Evolutionary conservation across 345 rosid genomes (phyloP).

Genomic region (Eucalyptus camaldulensis): DNA sequence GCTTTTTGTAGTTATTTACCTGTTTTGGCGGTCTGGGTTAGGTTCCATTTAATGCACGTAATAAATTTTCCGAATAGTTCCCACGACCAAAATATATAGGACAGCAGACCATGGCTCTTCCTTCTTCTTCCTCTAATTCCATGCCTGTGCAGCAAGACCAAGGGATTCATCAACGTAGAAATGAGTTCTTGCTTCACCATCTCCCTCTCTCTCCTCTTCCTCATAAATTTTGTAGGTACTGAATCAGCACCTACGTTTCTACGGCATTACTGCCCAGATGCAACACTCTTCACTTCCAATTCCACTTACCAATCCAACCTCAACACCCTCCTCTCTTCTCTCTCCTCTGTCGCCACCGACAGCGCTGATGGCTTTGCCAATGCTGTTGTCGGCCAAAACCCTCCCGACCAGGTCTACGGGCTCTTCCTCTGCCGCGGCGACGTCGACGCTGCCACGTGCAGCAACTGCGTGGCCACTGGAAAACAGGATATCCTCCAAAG

Average conservation of each 20-base stretch:
- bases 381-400: neutral
- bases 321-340: neutral
- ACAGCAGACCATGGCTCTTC: neutral
- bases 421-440: slow-evolving; percentile 33
- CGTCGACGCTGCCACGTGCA: neutral
- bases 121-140: neutral
- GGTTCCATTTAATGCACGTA: neutral
- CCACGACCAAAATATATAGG: neutral
- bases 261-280: neutral
- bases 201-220: neutral
- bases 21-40: neutral
- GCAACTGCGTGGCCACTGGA: neutral
- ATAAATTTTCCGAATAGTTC: neutral
- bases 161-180: neutral
- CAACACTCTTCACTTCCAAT: neutral
- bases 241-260: neutral
- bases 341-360: neutral
- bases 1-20: too few relatives aligned
- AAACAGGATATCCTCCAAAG: neutral
- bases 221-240: neutral
- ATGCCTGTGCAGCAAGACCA: neutral
- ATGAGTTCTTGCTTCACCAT: neutral
- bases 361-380: neutral
- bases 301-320: neutral
- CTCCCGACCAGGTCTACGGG: slow-evolving; percentile 7